Base-by-base conservation (phyloP, 139 green algal species). In the Micractinium sp. region DNA sequence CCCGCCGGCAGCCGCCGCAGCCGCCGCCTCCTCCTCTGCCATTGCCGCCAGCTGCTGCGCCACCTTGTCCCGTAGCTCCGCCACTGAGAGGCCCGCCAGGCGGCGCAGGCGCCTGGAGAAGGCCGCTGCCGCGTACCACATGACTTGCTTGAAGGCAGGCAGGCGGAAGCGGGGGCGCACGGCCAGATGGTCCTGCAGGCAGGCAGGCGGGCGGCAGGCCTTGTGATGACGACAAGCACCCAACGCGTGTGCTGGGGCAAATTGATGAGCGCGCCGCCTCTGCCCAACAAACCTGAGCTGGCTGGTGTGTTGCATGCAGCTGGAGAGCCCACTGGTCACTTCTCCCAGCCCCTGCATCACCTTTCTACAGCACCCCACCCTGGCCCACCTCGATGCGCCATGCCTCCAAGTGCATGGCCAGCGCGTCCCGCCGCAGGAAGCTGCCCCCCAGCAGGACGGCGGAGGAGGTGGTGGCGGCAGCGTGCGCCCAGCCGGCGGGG, bases 321-420 rank as follows among this genome's bases (percentile, higher is more conserved):
- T n/a, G n/a, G n/a, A n/a, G n/a, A n/a, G n/a, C n/a, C n/a, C n/a
- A n/a, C n/a, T n/a, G n/a, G n/a, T n/a, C n/a, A n/a, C n/a, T n/a
- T n/a, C n/a, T n/a, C n/a, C 14, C 25, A 35, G 29, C 29, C 33
- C 33, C 74, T 5, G 33, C 74, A 2, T 16, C 33, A 13, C 74
- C 39, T 23, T 56, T 5, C 78, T 3, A 22, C 33, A 63, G 1
- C 60, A 19, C 22, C 61, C 35, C 61, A 18, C 60, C 60, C 61
- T 13, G 18, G 2, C 84, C 22, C 36, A 83, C 74, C 85, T 91
- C 89, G 4, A 91, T 81, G 56, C 89, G 71, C 79, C 86, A 75
- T 16, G 56, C 84, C 67, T 91, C 89, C 56, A 91, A 73, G 16
- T 91, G 89, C 47, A 87, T 15, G 9, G 85, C 60, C 89, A 91